Conservation (phyloP, 2,329 filamentous ascomycete species). For the Cytospora chrysosperma region DNA sequence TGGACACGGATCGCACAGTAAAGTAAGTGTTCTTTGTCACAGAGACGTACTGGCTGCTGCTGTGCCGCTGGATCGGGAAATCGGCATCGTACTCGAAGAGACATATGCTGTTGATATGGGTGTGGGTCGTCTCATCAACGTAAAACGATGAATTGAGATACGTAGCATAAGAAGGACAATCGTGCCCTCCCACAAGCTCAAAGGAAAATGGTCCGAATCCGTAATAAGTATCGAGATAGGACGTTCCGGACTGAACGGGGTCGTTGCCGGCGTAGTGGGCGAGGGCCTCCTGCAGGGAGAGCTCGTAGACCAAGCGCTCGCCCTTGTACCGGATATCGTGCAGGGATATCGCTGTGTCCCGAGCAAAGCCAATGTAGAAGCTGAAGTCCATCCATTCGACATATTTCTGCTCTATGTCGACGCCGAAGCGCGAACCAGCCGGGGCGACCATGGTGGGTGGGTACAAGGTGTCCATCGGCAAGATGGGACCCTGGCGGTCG, state of each 20-base stretch:
- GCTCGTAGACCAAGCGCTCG: constrained; percentile 55
- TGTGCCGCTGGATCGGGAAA: constrained; percentile 51
- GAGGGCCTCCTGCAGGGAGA: constrained; percentile 55
- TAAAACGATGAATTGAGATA: constrained; percentile 50
- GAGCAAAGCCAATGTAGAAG: constrained; percentile 51
- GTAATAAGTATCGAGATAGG: constrained; percentile 48
- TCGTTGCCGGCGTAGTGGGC: constrained; percentile 51
- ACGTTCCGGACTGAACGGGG: constrained; percentile 44
- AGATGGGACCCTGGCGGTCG: constrained; percentile 39
- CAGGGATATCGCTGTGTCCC: constrained; percentile 48
- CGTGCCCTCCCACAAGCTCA: constrained; percentile 47
- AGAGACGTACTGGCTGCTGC: constrained; percentile 39
- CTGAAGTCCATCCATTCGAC: constrained; percentile 52
- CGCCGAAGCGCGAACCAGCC: constrained; percentile 39
- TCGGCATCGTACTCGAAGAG: constrained; percentile 53
- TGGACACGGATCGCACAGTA: constrained; percentile 46
- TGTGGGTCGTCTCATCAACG: constrained; percentile 42
- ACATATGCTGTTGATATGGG: constrained; percentile 52
- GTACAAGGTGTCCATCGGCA: constrained; percentile 36
- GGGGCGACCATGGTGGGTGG: constrained; percentile 41
- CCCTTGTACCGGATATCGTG: constrained; percentile 55
- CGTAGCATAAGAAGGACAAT: constrained; percentile 51
- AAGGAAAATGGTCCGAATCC: constrained; percentile 48
- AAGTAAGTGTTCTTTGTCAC: constrained; percentile 49
- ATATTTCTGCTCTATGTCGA: constrained; percentile 44